phyloP scores from a whole-genome alignment of 1,139 yeast species.

The Yamadazyma taylorii region DNA sequence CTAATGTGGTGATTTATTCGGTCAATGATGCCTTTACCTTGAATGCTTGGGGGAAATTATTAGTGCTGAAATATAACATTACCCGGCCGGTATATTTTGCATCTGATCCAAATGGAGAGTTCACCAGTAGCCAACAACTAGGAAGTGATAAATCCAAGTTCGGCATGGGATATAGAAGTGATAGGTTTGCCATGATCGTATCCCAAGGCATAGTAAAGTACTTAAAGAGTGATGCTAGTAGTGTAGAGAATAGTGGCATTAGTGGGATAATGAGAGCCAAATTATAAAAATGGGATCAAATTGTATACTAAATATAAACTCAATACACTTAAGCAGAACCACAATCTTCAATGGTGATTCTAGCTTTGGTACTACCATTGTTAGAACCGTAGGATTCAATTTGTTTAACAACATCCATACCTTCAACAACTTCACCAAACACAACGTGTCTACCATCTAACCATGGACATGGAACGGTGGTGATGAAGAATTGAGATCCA shows the following conservation, averaged over 20 bases:
- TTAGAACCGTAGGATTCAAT: slow-evolving; percentile 83
- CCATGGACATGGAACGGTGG: slow-evolving; percentile 96
- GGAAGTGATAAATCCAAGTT: slow-evolving; percentile 37
- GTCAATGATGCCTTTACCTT: slow-evolving; percentile 18
- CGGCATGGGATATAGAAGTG: slow-evolving; percentile 65
- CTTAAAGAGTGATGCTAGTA: slow-evolving; percentile 13
- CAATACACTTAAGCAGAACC: slow-evolving; percentile 65
- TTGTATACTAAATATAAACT: not conserved
- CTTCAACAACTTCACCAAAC: slow-evolving; percentile 94
- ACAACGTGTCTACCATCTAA: slow-evolving; percentile 99
- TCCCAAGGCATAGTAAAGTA: slow-evolving; percentile 14
- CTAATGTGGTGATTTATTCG: slow-evolving; percentile 17
- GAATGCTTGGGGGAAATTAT: slow-evolving; percentile 36
- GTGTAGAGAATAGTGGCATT: slow-evolving; percentile 53
- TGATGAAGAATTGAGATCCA: slow-evolving; percentile 98
- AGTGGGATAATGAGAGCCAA: slow-evolving; percentile 67
- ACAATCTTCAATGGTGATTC: slow-evolving; percentile 74
- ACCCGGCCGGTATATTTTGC: slow-evolving; percentile 55
- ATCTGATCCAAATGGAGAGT: slow-evolving; percentile 66
- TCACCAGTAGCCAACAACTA: slow-evolving; percentile 51
- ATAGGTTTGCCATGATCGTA: slow-evolving; percentile 71
- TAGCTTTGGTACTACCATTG: slow-evolving; percentile 79
- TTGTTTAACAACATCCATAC: slow-evolving; percentile 88
- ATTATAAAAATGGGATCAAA: slow-evolving; percentile 27
- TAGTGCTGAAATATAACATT: slow-evolving; percentile 14